Conservation (phyloP, 129 eudicot species). For the Saposhnikovia divaricata region DNA sequence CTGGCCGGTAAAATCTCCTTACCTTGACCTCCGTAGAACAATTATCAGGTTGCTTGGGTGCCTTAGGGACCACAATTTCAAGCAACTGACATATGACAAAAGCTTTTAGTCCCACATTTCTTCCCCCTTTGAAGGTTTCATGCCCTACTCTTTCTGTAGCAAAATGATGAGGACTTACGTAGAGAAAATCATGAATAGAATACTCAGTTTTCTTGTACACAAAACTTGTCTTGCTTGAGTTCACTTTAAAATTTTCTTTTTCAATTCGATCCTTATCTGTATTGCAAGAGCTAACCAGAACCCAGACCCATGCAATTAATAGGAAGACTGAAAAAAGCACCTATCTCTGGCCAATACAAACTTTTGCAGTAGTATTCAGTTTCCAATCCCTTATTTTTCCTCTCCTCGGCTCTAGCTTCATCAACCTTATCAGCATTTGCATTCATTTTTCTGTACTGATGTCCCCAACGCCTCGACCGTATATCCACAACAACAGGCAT, state of each 20-base stretch:
- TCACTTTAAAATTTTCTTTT: conserved; percentile 33
- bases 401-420: conserved; percentile 70
- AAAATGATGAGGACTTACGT: conserved; percentile 58
- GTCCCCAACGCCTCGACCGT: conserved; percentile 63
- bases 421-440: conserved; percentile 52
- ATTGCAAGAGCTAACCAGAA: conserved; percentile 60
- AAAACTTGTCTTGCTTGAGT: conserved; percentile 43
- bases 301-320: conserved; percentile 58
- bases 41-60: conserved; percentile 31
- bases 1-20: conserved; percentile 86
- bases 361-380: conserved; percentile 76
- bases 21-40: conserved; percentile 37
- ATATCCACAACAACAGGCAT: conserved; percentile 40
- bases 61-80: conserved; percentile 39
- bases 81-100: conserved; percentile 72
- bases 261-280: conserved; percentile 24
- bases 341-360: conserved; percentile 74
- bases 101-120: conserved; percentile 85
- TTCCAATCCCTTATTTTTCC: conserved; percentile 61
- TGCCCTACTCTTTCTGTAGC: conserved; percentile 37
- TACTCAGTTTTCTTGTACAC: conserved; percentile 46
- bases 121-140: conserved; percentile 60
- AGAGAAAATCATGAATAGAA: conserved; percentile 56
- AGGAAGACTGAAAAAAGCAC: conserved; percentile 70
- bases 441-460: conserved; percentile 65